These are phyloP conservation scores for Symbiodinium natans DNA, from an alignment of 73 alveolate species.

Conservation along the genomic window DNA sequence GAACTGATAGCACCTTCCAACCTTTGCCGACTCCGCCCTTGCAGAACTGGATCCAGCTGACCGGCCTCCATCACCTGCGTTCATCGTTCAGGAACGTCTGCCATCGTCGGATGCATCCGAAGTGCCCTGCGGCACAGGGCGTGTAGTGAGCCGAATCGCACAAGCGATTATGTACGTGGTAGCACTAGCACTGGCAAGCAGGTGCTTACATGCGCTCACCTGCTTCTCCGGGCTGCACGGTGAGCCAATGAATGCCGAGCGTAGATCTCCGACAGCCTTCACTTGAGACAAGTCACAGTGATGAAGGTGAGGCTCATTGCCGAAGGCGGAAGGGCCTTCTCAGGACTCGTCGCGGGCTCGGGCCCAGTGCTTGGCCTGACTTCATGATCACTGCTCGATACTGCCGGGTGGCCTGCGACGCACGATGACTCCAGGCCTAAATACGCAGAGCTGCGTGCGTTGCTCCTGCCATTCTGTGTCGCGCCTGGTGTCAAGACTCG, in stretches of 20 bases:
- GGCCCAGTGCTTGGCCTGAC: constrained; percentile 47
- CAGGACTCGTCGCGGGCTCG: constrained; percentile 10
- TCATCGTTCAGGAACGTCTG: no score
- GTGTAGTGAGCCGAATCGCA: no score
- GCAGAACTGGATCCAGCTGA: no score
- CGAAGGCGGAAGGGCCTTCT: neutral
- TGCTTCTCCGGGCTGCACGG: neutral
- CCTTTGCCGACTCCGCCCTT: no score
- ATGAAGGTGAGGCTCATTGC: neutral
- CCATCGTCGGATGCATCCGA: no score
- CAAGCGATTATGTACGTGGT: no score
- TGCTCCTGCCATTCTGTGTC: constrained; percentile 81
- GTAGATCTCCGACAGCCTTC: neutral
- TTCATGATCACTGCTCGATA: no score
- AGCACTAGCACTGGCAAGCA: no score
- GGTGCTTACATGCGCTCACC: neutral
- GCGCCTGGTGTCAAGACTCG: constrained; percentile 24
- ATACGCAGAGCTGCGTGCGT: constrained; percentile 73
- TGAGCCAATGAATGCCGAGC: neutral
- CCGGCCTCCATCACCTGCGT: no score
- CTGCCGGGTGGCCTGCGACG: neutral
- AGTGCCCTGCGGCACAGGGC: no score
- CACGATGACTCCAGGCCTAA: neutral
- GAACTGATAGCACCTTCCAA: no score
- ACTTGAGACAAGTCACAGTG: no score